Base-by-base conservation (phyloP, 2,329 filamentous ascomycete species). In the Aspergillus sp. region DNA sequence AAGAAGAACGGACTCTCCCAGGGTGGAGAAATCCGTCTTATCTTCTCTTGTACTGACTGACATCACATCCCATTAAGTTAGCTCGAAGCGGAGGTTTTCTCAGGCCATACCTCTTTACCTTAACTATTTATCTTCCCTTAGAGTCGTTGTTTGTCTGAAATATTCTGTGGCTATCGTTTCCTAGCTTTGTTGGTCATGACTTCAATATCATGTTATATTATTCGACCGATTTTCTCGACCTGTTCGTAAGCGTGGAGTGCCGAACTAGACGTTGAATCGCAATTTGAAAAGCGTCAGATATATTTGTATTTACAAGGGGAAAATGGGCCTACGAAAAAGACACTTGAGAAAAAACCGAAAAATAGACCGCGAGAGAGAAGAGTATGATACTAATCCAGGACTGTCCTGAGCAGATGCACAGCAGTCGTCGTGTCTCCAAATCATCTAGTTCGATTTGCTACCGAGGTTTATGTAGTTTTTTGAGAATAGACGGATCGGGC, bases 401-500 rank as follows among this genome's bases (percentile, higher is more conserved):
- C 25, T 29, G 7, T 10, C 25, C 25, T 29, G 11, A 7, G 11
- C 34, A 38, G 34, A 38, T 38, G 34, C 14, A n/a, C 13, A 38
- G 34, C 11, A 29, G 25, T 29, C 23, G 25, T 29, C 23, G 23
- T 29, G 25, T 29, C 9, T 29, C 25, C 25, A 29, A 29, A 29
- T 29, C 25, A 29, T 29, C 25, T 10, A 29, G 25, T 29, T 29
- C 25, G 25, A 29, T 38, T 38, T 38, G 16, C 34, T 38, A 17
- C 34, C 14, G 34, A 38, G 34, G 16, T 29, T 31, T 23, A 48
- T 41, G 20, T 20, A 23, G 11, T 34, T 14, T 29, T 34, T 20
- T 19, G 17, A 40, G 17, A 23, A 41, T 6, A 41, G 19, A 20
- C 14, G 51, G 52, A 61, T 58, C 58, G 53, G 58, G 57, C 58